A percentile compares a stretch with the other conserved stretches of the same genome.
Evolutionary conservation across 352 stramenopile species (phyloP).

Genomic region (Hyaloperonospora arabidopsidis): DNA sequence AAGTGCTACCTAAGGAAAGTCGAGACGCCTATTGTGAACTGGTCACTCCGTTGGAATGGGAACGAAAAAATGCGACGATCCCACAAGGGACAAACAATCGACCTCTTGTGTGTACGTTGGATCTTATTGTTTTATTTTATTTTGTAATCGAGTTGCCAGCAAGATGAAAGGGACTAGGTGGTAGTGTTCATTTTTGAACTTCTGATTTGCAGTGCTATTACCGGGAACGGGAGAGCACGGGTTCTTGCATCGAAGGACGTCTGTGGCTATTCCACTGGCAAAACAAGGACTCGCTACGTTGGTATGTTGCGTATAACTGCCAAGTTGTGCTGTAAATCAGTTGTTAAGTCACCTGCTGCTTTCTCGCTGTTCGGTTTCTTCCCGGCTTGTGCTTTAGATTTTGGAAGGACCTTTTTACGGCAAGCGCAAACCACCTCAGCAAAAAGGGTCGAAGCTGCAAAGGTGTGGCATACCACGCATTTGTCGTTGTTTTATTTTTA

Average conservation of each 20-base stretch:
- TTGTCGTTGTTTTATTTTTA: background rate
- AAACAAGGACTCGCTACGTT: constrained; percentile 53
- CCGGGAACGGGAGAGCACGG: constrained; percentile 70
- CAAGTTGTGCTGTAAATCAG: too few relatives aligned
- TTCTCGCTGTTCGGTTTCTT: background rate
- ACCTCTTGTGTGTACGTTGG: constrained; percentile 39
- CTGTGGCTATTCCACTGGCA: constrained; percentile 57
- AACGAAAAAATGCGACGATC: constrained; percentile 11
- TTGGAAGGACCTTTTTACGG: constrained; percentile 78
- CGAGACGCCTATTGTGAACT: constrained; percentile 59
- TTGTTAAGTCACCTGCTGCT: background rate
- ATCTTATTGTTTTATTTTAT: too few relatives aligned
- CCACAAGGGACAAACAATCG: constrained; percentile 20
- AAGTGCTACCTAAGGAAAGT: constrained; percentile 50
- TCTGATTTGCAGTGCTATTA: constrained; percentile 45
- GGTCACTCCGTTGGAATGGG: constrained; percentile 55
- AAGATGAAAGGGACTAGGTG: too few relatives aligned
- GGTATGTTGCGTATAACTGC: constrained; percentile 20
- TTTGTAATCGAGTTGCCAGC: too few relatives aligned
- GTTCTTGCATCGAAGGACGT: constrained; percentile 60
- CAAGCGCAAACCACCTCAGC: constrained; percentile 46
- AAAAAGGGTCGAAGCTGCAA: constrained; percentile 70
- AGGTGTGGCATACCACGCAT: constrained; percentile 23
- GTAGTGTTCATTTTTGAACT: too few relatives aligned
- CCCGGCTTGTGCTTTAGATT: constrained; percentile 30